Conservation (phyloP, 2,329 filamentous ascomycete species). For the Fusarium abutilonis region DNA sequence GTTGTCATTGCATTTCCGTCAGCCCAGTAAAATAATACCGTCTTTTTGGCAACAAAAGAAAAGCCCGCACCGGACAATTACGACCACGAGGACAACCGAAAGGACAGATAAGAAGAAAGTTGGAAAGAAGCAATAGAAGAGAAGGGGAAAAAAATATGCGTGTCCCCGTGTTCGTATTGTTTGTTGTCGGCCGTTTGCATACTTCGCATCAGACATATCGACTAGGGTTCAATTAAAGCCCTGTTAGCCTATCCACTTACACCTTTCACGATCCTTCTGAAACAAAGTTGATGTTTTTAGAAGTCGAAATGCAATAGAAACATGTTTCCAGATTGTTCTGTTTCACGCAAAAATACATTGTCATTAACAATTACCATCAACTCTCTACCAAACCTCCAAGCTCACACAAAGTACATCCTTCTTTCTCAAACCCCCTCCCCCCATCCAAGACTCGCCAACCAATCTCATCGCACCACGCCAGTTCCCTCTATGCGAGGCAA, state of each 20-base stretch:
- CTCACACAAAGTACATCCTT: constrained; percentile 14
- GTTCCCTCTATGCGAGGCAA: constrained; percentile 41
- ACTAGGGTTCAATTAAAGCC: constrained; percentile 6
- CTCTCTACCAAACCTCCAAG: constrained; percentile 12
- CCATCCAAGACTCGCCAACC: constrained; percentile 26
- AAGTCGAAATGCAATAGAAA: constrained; percentile 14
- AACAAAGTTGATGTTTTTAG: constrained; percentile 8
- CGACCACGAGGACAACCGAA: constrained; percentile 33
- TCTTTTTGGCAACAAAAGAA: constrained; percentile 10
- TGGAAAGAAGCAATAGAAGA: not conserved
- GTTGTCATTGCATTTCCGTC: constrained; percentile 46
- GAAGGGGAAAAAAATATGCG: constrained; percentile 15
- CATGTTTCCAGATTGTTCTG: constrained; percentile 1
- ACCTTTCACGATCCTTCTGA: constrained; percentile 3
- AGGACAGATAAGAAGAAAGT: not conserved
- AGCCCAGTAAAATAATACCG: constrained; percentile 16
- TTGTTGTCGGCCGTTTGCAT: constrained; percentile 12
- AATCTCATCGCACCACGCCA: constrained; percentile 39
- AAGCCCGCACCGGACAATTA: constrained; percentile 32
- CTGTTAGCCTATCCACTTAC: constrained; percentile 6
- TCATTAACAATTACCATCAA: constrained; percentile 31
- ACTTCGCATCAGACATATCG: not conserved
- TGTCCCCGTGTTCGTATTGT: constrained; percentile 29
- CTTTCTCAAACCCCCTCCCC: constrained; percentile 9
- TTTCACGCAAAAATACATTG: constrained; percentile 20